These are phyloP conservation scores for Niveomyces coronatus DNA, from an alignment of 2,329 filamentous ascomycete species.

Conservation along the genomic window DNA sequence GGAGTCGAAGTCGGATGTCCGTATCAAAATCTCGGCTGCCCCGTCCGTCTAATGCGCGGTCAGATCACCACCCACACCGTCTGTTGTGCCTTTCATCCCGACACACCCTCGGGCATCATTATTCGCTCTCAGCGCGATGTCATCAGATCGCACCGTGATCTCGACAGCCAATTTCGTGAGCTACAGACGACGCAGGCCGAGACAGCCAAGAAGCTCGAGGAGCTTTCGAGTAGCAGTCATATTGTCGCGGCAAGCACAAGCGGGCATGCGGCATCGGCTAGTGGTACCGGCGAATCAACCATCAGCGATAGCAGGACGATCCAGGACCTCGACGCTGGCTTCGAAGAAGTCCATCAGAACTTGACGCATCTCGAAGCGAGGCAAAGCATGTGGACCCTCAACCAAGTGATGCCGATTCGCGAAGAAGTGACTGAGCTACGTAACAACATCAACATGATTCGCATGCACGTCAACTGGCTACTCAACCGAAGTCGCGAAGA, in stretches of 20 bases:
- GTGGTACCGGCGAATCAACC: conserved; percentile 26
- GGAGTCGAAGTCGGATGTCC: conserved; percentile 40
- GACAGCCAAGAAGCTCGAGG: conserved; percentile 21
- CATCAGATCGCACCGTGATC: conserved; percentile 31
- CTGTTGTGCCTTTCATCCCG: conserved; percentile 40
- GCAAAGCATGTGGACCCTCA: conserved; percentile 51
- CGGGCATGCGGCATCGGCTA: not conserved
- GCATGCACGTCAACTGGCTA: conserved; percentile 50
- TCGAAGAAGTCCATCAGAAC: conserved; percentile 46
- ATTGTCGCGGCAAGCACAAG: not conserved
- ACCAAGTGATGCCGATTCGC: conserved; percentile 50
- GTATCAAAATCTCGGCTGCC: conserved; percentile 27
- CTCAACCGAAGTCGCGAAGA: conserved; percentile 43
- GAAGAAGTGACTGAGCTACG: conserved; percentile 52
- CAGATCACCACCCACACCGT: conserved; percentile 35
- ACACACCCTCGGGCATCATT: conserved; percentile 40
- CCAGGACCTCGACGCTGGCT: conserved; percentile 33
- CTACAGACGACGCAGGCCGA: conserved; percentile 25
- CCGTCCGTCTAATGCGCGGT: conserved; percentile 23
- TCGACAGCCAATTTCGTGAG: conserved; percentile 25
- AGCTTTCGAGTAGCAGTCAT: conserved; percentile 29
- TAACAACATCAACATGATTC: conserved; percentile 46
- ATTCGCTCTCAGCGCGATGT: conserved; percentile 37
- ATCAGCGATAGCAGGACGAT: conserved; percentile 38
- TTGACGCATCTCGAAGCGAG: conserved; percentile 48